phyloP scores from a whole-genome alignment of 306 rosid species.

The Sechiopsis laciniata region DNA sequence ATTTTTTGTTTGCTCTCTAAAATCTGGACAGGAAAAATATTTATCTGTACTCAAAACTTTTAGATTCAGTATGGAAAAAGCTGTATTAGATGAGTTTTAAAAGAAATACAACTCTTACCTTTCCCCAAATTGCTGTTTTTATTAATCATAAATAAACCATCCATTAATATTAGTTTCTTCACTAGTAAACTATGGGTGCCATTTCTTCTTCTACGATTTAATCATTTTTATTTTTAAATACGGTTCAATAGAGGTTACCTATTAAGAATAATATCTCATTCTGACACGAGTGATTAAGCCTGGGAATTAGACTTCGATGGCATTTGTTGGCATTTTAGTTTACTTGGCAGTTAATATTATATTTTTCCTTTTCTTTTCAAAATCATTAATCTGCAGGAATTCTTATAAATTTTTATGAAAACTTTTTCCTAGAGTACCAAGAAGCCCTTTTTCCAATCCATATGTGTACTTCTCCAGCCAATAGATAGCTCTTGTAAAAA shows the following conservation, averaged over 20 bases:
- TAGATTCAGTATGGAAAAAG: background rate
- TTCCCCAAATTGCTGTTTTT: background rate
- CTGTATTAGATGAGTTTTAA: background rate
- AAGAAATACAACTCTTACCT: background rate
- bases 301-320: background rate
- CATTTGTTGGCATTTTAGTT: background rate
- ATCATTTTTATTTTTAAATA: too few species aligned
- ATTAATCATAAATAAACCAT: background rate
- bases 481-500: background rate
- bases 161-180: background rate
- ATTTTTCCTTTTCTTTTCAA: too few species aligned
- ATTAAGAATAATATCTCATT: background rate
- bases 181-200: background rate
- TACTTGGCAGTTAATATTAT: background rate
- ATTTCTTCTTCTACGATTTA: background rate
- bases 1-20: background rate
- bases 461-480: background rate
- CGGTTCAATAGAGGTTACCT: background rate
- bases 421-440: background rate
- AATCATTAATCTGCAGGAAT: too few species aligned
- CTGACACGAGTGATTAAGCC: background rate
- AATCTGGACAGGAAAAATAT: background rate
- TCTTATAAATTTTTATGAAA: background rate
- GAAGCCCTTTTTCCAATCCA: conserved; percentile 3
- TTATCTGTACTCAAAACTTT: background rate